Conservation (phyloP, 148 eudicot species). For the Pharnaceum exiguum region DNA sequence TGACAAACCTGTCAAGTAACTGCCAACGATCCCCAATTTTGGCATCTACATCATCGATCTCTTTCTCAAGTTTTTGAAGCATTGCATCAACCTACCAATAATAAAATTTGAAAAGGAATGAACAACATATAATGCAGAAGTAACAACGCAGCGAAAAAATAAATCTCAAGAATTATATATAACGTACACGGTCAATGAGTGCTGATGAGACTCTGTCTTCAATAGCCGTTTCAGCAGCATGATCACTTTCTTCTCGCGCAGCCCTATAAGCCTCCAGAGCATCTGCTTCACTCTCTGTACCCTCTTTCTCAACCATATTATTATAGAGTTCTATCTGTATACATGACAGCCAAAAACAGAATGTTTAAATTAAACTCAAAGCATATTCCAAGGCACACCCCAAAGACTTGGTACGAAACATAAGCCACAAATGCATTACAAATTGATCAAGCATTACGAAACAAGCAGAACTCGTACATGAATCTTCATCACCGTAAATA, state of each 20-base stretch:
- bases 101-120: neutral
- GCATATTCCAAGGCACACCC: too few species aligned
- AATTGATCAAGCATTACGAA: too few species aligned
- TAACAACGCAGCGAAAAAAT: neutral
- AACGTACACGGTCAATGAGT: constrained; percentile 58
- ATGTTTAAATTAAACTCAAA: too few species aligned
- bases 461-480: too few species aligned
- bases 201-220: constrained; percentile 67
- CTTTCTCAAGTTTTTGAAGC: constrained; percentile 93
- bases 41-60: constrained; percentile 94
- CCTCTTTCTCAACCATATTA: constrained; percentile 73
- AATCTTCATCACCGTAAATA: too few species aligned
- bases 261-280: constrained; percentile 79
- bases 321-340: constrained; percentile 73
- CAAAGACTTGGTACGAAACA: too few species aligned
- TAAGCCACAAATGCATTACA: too few species aligned
- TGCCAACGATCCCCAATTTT: constrained; percentile 84
- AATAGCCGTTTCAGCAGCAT: constrained; percentile 41
- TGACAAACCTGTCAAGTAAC: constrained; percentile 65
- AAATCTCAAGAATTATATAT: neutral
- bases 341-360: neutral
- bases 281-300: constrained; percentile 57
- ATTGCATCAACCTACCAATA: constrained; percentile 70
- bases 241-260: constrained; percentile 63
- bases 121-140: neutral